Evolutionary conservation across 148 eudicot species (phyloP).

Genomic region (Selenicereus undatus): DNA sequence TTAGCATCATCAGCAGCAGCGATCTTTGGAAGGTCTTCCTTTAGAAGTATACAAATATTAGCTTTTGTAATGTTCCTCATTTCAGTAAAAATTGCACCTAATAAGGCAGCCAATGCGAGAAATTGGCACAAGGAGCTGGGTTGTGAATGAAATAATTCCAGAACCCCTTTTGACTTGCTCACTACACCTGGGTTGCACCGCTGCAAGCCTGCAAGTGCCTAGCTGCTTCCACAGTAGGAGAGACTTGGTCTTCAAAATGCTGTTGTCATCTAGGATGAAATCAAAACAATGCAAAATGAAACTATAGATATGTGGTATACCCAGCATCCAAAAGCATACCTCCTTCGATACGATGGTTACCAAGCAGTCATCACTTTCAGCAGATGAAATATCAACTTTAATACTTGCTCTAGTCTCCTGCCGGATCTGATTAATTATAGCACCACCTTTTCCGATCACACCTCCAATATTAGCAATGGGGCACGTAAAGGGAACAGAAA

Average conservation of each 20-base stretch:
- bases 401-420: constrained; percentile 85
- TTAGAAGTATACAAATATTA: too few relatives aligned
- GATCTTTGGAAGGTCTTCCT: too few relatives aligned
- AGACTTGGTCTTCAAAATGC: constrained; percentile 78
- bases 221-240: constrained; percentile 90
- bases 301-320: neutral
- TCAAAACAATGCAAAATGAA: neutral
- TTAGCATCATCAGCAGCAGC: too few relatives aligned
- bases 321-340: constrained; percentile 33
- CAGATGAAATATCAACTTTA: constrained; percentile 83
- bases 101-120: too few relatives aligned
- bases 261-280: constrained; percentile 14
- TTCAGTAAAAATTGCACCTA: too few relatives aligned
- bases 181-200: constrained; percentile 94
- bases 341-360: constrained; percentile 72
- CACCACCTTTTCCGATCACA: constrained; percentile 94
- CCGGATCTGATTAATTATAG: constrained; percentile 83
- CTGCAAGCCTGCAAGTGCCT: too few relatives aligned
- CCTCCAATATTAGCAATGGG: constrained; percentile 82
- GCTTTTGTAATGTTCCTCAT: too few relatives aligned
- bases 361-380: constrained; percentile 80
- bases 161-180: too few relatives aligned
- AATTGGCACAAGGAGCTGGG: too few relatives aligned
- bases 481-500: constrained; percentile 75
- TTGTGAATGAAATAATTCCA: too few relatives aligned